Evolutionary conservation across 2,329 filamentous ascomycete genomes (phyloP).

Genomic region (Aspergillus aculeatinus): DNA sequence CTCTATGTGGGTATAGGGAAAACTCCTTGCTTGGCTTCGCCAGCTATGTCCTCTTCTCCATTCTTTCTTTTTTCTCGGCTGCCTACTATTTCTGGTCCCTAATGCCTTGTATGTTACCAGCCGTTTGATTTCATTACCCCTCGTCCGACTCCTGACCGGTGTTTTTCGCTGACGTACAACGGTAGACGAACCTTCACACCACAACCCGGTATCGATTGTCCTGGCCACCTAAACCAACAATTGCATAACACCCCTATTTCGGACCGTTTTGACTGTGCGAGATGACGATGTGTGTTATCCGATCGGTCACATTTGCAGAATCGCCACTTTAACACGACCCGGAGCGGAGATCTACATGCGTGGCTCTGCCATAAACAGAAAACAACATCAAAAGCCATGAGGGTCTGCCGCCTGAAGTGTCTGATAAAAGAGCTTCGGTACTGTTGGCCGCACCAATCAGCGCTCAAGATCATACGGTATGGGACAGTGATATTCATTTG

Average conservation of each 20-base stretch:
- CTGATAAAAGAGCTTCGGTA: neutral
- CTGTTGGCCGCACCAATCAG: neutral
- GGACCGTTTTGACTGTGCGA: neutral
- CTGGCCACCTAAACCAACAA: neutral
- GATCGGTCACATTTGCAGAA: neutral
- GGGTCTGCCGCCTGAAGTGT: neutral
- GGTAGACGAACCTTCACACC: neutral
- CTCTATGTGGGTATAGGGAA: neutral
- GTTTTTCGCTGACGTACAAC: neutral
- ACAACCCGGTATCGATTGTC: neutral
- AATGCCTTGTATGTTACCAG: slow-evolving; percentile 2
- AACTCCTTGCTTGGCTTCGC: slow-evolving; percentile 9
- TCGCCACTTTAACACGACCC: neutral
- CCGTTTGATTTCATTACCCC: neutral
- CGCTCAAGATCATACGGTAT: neutral
- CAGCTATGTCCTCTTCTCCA: slow-evolving; percentile 8
- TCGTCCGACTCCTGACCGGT: neutral
- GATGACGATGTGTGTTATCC: neutral
- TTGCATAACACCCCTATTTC: neutral
- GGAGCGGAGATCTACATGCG: neutral
- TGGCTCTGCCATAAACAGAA: neutral
- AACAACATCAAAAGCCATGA: neutral
- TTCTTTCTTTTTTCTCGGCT: slow-evolving; percentile 9
- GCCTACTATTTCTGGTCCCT: slow-evolving; percentile 4
- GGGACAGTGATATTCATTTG: neutral